A percentile compares a stretch with the other conserved stretches of the same genome.
Conservation (phyloP, 495 filamentous ascomycete species). For the Trichoderma asperelloides region DNA sequence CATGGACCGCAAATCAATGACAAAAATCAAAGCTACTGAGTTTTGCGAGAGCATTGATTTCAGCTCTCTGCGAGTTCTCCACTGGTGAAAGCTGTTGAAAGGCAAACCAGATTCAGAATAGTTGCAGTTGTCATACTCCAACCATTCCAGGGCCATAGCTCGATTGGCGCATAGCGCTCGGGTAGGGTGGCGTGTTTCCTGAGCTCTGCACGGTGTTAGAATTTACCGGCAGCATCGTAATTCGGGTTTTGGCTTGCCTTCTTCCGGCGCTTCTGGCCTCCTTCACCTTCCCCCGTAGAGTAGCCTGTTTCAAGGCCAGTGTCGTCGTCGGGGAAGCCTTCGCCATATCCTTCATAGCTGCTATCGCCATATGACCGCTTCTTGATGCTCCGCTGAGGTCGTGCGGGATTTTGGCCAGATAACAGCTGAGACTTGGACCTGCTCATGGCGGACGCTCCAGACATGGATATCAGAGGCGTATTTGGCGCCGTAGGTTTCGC, state of each 20-base stretch:
- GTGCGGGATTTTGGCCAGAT: slow-evolving; percentile 17
- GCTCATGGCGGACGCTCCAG: slow-evolving; percentile 12
- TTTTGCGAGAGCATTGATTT: background rate
- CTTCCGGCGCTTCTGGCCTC: slow-evolving; percentile 43
- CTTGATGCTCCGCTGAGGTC: slow-evolving; percentile 37
- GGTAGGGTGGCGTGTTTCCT: slow-evolving; percentile 14
- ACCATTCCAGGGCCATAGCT: slow-evolving; percentile 34
- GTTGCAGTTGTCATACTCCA: slow-evolving; percentile 20
- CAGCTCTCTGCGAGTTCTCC: background rate
- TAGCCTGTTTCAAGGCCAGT: slow-evolving; percentile 36
- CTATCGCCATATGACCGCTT: slow-evolving; percentile 45
- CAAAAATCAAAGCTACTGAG: background rate
- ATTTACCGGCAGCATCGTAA: background rate
- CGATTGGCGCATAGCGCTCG: slow-evolving; percentile 25
- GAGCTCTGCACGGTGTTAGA: slow-evolving; percentile 8
- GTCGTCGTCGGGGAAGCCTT: slow-evolving; percentile 44
- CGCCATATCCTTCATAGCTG: slow-evolving; percentile 50
- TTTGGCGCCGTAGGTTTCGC: slow-evolving; percentile 34
- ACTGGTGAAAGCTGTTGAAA: background rate
- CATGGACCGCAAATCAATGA: background rate
- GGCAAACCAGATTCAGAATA: background rate
- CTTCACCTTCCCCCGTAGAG: slow-evolving; percentile 43
- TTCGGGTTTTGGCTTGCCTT: slow-evolving; percentile 29
- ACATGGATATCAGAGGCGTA: slow-evolving; percentile 27
- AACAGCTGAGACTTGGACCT: slow-evolving; percentile 19